Base-by-base conservation (phyloP, 2,329 filamentous ascomycete species). In the Ceratocystis diversiconidia region DNA sequence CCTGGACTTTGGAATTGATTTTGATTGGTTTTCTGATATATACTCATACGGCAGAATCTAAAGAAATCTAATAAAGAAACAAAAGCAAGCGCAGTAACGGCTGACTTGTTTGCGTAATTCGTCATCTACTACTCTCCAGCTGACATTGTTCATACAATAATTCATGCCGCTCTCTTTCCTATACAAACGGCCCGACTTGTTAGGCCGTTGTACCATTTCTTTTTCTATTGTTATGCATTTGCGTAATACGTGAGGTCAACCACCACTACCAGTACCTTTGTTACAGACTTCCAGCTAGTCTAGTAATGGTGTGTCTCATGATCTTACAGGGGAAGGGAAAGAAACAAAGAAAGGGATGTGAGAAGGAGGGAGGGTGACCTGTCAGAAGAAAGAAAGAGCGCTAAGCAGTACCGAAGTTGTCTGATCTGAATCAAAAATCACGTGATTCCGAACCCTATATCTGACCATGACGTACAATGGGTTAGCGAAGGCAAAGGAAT, bases 11-110 rank as follows among this genome's bases (percentile, higher is more conserved):
- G 52, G 46, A n/a, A 61, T 60, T 30, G 66, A 67, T 32, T 67
- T 65, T 63, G 63, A 67, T 61, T 67, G 66, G 66, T 63, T 67
- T 63, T 61, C 60, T 3, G 66, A 67, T 36, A 61, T 67, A 61
- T 67, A 65, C 22, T 62, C 50, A 25, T 55, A 55, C 12, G 50
- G 50, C 50, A 55, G 25, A 28, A 15, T 55, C 12, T 25, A 43
- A 41, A n/a, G n/a, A 41, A 30, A 10, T 15, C 8, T 55, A 43
- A 41, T 25, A 43, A 19, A 28, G 19, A 44, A 22, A 25, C 36
- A 19, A 61, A 17, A 15, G 19, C 10, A 41, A 17, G 5, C 36
- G 6, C 36, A 61, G 10, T 41, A 61, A 61, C 25, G 32, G 36
- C 32, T 25, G n/a, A 22, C n/a, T 22, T 52, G n/a, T 8, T 25